Conservation (phyloP, 2,329 filamentous ascomycete species). For the Alternaria triticina region DNA sequence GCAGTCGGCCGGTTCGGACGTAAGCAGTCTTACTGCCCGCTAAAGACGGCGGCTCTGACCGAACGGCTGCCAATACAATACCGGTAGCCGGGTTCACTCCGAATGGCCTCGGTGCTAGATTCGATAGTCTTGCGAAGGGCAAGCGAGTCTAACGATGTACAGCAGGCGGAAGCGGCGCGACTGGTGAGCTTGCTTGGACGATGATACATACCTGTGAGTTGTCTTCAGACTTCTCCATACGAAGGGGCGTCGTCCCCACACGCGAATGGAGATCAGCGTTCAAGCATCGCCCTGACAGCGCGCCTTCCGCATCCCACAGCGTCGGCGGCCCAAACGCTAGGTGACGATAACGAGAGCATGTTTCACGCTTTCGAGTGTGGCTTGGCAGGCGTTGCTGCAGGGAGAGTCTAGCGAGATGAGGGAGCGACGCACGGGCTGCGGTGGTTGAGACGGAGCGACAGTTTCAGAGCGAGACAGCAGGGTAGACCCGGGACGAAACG, state of each 20-base stretch:
- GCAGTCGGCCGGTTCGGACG: neutral
- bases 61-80: neutral
- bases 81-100: neutral
- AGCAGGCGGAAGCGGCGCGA: slow-evolving; percentile 1
- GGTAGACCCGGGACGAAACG: slow-evolving; percentile 35
- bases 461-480: slow-evolving; percentile 35
- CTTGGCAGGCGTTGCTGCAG: slow-evolving; percentile 34
- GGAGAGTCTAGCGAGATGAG: slow-evolving; percentile 37
- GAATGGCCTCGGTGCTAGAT: slow-evolving; percentile 1
- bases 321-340: slow-evolving; percentile 27
- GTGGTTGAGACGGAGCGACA: slow-evolving; percentile 31
- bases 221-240: neutral
- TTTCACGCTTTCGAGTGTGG: slow-evolving; percentile 24
- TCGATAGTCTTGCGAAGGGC: neutral
- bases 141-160: slow-evolving; percentile 5
- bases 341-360: slow-evolving; percentile 28
- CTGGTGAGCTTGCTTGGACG: neutral
- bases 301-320: slow-evolving; percentile 6
- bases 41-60: neutral
- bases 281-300: slow-evolving; percentile 11
- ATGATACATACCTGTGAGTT: neutral
- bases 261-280: neutral
- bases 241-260: neutral
- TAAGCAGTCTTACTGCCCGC: neutral
- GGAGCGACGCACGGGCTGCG: slow-evolving; percentile 23